These are phyloP conservation scores for Metschnikowia vanudenii DNA, from an alignment of 805 yeast genomes.

Conservation along the genomic window DNA sequence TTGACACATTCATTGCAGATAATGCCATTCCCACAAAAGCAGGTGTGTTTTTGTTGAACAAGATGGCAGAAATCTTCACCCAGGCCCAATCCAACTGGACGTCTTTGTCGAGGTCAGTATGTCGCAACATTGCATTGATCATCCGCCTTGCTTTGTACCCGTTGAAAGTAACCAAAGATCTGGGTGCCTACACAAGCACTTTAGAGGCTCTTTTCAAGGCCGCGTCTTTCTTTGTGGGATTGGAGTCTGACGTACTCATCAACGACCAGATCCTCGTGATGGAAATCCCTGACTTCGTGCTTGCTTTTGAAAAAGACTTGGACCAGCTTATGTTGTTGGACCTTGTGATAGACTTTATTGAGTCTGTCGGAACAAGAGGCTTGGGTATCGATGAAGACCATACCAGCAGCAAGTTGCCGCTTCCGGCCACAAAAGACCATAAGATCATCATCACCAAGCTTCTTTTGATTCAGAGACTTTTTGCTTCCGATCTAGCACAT, in stretches of 20 bases:
- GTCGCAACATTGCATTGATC: constrained; percentile 56
- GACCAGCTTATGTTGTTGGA: constrained; percentile 40
- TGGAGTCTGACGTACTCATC: constrained; percentile 46
- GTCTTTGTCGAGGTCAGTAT: constrained; percentile 59
- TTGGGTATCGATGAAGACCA: constrained; percentile 44
- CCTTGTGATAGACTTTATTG: constrained; percentile 46
- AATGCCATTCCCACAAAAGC: constrained; percentile 42
- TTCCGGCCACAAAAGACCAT: constrained; percentile 49
- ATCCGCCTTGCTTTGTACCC: constrained; percentile 40
- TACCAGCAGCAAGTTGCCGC: constrained; percentile 18
- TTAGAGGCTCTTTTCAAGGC: constrained; percentile 39
- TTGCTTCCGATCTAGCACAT: constrained; percentile 38
- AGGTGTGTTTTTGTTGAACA: constrained; percentile 50
- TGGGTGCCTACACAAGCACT: constrained; percentile 26
- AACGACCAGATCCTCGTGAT: constrained; percentile 64
- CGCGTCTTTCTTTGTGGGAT: constrained; percentile 44
- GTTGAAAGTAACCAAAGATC: constrained; percentile 15
- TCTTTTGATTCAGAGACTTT: constrained; percentile 56
- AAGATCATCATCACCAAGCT: constrained; percentile 56
- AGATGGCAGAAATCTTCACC: constrained; percentile 46
- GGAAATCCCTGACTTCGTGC: constrained; percentile 57
- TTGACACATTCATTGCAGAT: constrained; percentile 48
- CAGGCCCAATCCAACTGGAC: constrained; percentile 58
- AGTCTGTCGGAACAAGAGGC: constrained; percentile 57
- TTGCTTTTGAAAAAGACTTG: constrained; percentile 42